phyloP scores from a whole-genome alignment of 495 filamentous ascomycete species.

The Pyrenopolyporus hunteri region DNA sequence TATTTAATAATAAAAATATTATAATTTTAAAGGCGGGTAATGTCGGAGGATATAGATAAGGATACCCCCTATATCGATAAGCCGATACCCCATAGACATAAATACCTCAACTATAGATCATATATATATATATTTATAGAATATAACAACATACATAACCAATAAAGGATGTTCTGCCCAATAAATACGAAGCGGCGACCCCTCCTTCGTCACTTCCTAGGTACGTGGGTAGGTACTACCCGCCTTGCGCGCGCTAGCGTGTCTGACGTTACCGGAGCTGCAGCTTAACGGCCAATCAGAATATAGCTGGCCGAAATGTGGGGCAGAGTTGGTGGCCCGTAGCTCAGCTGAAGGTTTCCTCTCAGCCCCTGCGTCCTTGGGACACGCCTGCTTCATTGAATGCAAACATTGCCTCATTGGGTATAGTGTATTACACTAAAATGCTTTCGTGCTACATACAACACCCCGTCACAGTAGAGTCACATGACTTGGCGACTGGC shows the following conservation, averaged over 20 bases:
- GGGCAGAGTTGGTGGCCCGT: constrained; percentile 18
- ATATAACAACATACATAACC: too few relatives aligned
- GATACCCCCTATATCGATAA: too few relatives aligned
- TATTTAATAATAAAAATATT: too few relatives aligned
- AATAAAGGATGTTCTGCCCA: too few relatives aligned
- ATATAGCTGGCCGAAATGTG: constrained; percentile 7
- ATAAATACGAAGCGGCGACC: constrained; percentile 17
- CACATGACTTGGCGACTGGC: constrained; percentile 24
- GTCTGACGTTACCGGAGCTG: constrained; percentile 35
- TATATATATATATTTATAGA: too few relatives aligned
- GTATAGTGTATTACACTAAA: neutral
- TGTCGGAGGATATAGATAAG: too few relatives aligned
- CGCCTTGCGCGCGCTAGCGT: constrained; percentile 2
- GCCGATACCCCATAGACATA: too few relatives aligned
- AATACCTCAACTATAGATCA: too few relatives aligned
- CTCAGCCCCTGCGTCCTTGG: constrained; percentile 21
- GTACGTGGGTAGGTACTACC: constrained; percentile 4
- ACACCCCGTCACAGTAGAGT: neutral
- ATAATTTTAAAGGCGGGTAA: too few relatives aligned
- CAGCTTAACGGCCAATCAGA: constrained; percentile 18
- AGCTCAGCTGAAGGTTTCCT: constrained; percentile 22
- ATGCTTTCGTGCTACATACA: neutral
- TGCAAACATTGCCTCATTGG: constrained; percentile 11
- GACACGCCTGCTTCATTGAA: constrained; percentile 1
- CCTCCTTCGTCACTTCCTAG: constrained; percentile 21